A percentile compares a stretch with the other conserved stretches of the same genome.
These are phyloP conservation scores for Saccharomyces pastorianus DNA, from an alignment of 1,139 yeast genomes.

Conservation along the genomic window DNA sequence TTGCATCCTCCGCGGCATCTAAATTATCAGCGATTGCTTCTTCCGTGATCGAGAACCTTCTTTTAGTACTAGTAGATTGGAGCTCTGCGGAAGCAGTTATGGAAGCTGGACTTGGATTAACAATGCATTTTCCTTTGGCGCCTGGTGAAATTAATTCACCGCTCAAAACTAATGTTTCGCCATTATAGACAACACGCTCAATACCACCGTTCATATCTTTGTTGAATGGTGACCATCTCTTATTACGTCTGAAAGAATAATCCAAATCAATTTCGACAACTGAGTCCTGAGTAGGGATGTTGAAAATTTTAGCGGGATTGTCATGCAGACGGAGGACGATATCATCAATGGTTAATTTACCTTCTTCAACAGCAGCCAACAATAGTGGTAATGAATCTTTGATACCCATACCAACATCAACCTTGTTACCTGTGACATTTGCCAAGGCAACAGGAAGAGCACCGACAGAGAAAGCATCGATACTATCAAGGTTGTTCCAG, in stretches of 20 bases:
- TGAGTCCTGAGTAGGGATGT: conserved; percentile 71
- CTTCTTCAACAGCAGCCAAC: conserved; percentile 69
- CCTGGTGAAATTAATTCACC: conserved; percentile 56
- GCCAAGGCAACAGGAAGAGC: conserved; percentile 69
- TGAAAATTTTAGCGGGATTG: conserved; percentile 76
- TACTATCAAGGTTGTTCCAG: conserved; percentile 64
- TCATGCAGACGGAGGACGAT: conserved; percentile 68
- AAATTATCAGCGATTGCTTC: conserved; percentile 37
- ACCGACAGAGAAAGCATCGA: conserved; percentile 89
- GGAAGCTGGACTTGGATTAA: conserved; percentile 21
- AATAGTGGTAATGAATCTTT: conserved; percentile 76
- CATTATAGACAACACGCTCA: conserved; percentile 76
- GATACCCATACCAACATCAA: conserved; percentile 68
- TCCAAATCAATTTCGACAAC: conserved; percentile 78
- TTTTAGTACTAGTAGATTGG: conserved; percentile 26
- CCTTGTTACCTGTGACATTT: conserved; percentile 49
- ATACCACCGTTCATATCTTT: conserved; percentile 64
- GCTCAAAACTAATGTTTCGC: conserved; percentile 75
- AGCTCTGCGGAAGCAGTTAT: conserved; percentile 20
- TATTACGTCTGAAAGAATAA: conserved; percentile 38
- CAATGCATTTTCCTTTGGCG: conserved; percentile 50
- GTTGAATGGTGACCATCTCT: conserved; percentile 48
- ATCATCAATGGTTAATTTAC: conserved; percentile 64
- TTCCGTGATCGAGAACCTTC: conserved; percentile 38
- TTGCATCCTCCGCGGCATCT: conserved; percentile 43